These are phyloP conservation scores for Quercus variabilis DNA, from an alignment of 306 rosid genomes.

Conservation along the genomic window DNA sequence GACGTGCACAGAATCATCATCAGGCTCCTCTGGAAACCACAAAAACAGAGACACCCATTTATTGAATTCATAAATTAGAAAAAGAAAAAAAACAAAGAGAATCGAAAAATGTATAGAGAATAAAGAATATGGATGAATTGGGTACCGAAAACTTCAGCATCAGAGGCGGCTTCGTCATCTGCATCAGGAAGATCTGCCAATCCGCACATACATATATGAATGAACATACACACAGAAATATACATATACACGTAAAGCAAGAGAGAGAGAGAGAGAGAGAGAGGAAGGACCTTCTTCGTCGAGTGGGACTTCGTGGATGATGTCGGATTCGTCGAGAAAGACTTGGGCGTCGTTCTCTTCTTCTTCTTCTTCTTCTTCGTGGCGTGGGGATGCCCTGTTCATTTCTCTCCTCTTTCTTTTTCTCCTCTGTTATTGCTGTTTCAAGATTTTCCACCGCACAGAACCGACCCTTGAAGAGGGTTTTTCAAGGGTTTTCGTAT, in stretches of 20 bases:
- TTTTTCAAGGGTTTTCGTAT: too few species aligned
- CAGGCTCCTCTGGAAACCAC: slow-evolving; percentile 55
- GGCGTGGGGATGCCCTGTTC: slow-evolving; percentile 16
- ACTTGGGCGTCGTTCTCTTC: slow-evolving; percentile 44
- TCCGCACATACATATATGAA: not conserved
- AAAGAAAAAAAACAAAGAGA: too few species aligned
- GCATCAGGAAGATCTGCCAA: slow-evolving; percentile 53
- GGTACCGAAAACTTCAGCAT: slow-evolving; percentile 36
- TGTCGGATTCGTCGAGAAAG: slow-evolving; percentile 44
- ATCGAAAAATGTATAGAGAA: not conserved
- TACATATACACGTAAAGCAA: not conserved
- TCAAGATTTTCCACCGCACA: too few species aligned
- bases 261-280: not conserved
- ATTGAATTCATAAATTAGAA: not conserved
- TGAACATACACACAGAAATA: not conserved
- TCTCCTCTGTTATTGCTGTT: not conserved
- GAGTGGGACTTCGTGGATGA: slow-evolving; percentile 29
- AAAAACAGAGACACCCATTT: slow-evolving; percentile 10
- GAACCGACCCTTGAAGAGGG: too few species aligned
- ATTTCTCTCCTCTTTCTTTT: slow-evolving; percentile 3
- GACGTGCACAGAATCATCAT: slow-evolving; percentile 70
- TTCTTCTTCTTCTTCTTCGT: slow-evolving; percentile 40
- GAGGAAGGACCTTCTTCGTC: slow-evolving; percentile 43
- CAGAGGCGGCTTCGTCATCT: slow-evolving; percentile 32
- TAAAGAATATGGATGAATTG: not conserved